phyloP scores from a whole-genome alignment of 2,329 filamentous ascomycete species.

The Aspergillus persii region DNA sequence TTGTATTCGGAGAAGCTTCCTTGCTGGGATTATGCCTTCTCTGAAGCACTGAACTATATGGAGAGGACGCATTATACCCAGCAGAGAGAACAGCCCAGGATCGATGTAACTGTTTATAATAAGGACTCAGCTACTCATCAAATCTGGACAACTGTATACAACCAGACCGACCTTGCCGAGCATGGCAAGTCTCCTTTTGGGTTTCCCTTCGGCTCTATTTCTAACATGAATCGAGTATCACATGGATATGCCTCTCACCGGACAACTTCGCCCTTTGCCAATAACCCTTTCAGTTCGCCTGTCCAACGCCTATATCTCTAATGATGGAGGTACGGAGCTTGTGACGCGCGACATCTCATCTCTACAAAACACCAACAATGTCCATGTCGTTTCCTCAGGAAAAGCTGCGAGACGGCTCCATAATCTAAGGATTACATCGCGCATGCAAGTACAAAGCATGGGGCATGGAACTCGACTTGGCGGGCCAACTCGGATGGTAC shows the following conservation, averaged over 20 bases:
- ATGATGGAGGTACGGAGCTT: conserved; percentile 29
- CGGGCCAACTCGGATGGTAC: neutral
- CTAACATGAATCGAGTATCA: conserved; percentile 23
- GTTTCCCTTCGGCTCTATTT: neutral
- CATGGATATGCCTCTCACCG: conserved; percentile 47
- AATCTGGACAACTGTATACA: conserved; percentile 10
- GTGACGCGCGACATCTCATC: conserved; percentile 23
- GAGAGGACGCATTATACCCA: conserved; percentile 16
- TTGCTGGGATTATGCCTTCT: conserved; percentile 16
- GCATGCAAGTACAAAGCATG: conserved; percentile 23
- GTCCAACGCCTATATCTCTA: conserved; percentile 1
- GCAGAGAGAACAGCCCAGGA: conserved; percentile 36
- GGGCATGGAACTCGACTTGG: conserved; percentile 30
- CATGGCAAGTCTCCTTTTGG: conserved; percentile 4
- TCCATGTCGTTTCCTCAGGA: conserved; percentile 31
- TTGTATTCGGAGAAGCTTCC: conserved; percentile 20
- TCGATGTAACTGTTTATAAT: conserved; percentile 44
- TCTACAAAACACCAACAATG: conserved; percentile 31
- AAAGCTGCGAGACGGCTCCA: conserved; percentile 32
- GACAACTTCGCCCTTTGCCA: conserved; percentile 48
- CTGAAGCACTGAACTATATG: conserved; percentile 16
- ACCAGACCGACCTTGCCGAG: conserved; percentile 13
- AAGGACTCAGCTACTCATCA: conserved; percentile 22
- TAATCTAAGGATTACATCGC: conserved; percentile 32
- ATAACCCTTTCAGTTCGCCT: conserved; percentile 35